Conservation (phyloP, 2,329 filamentous ascomycete species). For the Calonectria henricotiae region DNA sequence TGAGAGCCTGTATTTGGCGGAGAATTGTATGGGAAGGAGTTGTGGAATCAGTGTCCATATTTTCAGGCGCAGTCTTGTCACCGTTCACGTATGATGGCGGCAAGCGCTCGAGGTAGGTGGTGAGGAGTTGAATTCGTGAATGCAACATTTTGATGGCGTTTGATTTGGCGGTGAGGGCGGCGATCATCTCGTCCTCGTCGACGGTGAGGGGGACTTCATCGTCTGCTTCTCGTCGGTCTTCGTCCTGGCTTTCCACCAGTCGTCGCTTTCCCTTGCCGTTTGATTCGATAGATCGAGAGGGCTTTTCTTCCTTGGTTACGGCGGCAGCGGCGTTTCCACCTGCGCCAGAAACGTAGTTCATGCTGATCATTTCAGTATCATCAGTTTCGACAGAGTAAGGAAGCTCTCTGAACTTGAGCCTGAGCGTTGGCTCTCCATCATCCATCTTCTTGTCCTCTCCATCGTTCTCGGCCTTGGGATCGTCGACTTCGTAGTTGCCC, state of each 20-base stretch:
- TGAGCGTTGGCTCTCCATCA: conserved; percentile 71
- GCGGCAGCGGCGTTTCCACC: conserved; percentile 83
- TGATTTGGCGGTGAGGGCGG: conserved; percentile 84
- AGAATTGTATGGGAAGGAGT: conserved; percentile 80
- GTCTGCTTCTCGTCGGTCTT: conserved; percentile 50
- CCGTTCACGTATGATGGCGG: conserved; percentile 76
- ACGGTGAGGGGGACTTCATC: conserved; percentile 68
- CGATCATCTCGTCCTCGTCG: conserved; percentile 75
- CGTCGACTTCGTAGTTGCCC: conserved; percentile 83
- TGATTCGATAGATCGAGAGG: conserved; percentile 62
- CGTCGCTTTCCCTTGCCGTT: conserved; percentile 70
- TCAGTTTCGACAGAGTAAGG: conserved; percentile 93
- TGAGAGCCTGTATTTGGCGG: conserved; percentile 88
- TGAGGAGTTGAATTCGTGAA: conserved; percentile 80
- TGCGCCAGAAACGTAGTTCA: conserved; percentile 91
- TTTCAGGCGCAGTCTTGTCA: conserved; percentile 59
- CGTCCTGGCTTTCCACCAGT: conserved; percentile 56
- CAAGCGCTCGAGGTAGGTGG: conserved; percentile 83
- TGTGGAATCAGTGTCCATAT: conserved; percentile 59
- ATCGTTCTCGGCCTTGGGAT: conserved; percentile 64
- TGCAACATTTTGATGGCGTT: conserved; percentile 97
- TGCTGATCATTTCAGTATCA: conserved; percentile 97
- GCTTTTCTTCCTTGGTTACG: conserved; percentile 64
- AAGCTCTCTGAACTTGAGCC: conserved; percentile 85
- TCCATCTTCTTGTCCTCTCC: conserved; percentile 82